Evolutionary conservation across 1,284 basidiomycete species (phyloP).

Genomic region (Irpex lacteus): DNA sequence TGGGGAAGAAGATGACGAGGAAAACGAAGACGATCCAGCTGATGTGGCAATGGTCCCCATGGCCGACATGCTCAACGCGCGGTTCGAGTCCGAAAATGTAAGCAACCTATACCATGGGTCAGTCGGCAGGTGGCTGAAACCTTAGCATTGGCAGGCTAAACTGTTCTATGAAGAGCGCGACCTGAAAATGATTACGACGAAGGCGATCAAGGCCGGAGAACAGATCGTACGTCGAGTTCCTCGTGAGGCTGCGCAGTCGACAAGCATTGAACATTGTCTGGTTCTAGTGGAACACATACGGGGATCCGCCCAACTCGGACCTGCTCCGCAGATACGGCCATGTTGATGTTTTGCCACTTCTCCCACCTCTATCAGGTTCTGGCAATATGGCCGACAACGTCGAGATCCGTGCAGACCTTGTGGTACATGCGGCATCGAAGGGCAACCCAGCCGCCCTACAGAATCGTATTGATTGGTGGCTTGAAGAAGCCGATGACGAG

Average conservation of each 20-base stretch:
- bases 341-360: slow-evolving; percentile 73
- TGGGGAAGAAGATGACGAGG: slow-evolving; percentile 40
- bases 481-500: slow-evolving; percentile 91
- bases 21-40: slow-evolving; percentile 60
- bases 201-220: slow-evolving; percentile 71
- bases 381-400: slow-evolving; percentile 89
- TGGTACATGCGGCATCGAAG: slow-evolving; percentile 51
- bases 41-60: slow-evolving; percentile 95
- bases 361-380: slow-evolving; percentile 30
- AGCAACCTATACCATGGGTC: slow-evolving; percentile 20
- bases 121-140: neutral
- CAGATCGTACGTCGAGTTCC: slow-evolving; percentile 71
- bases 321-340: slow-evolving; percentile 93
- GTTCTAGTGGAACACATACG: slow-evolving; percentile 91
- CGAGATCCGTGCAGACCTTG: slow-evolving; percentile 80
- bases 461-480: slow-evolving; percentile 85
- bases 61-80: slow-evolving; percentile 93
- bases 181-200: slow-evolving; percentile 83
- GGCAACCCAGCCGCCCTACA: slow-evolving; percentile 28
- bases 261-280: neutral
- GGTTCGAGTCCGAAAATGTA: slow-evolving; percentile 85
- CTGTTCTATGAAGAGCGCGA: slow-evolving; percentile 75
- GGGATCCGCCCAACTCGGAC: slow-evolving; percentile 92
- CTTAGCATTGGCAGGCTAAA: slow-evolving; percentile 56
- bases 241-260: neutral